Evolutionary conservation across 2,329 filamentous ascomycete genomes (phyloP).

Genomic region (Aspergillus piperis): DNA sequence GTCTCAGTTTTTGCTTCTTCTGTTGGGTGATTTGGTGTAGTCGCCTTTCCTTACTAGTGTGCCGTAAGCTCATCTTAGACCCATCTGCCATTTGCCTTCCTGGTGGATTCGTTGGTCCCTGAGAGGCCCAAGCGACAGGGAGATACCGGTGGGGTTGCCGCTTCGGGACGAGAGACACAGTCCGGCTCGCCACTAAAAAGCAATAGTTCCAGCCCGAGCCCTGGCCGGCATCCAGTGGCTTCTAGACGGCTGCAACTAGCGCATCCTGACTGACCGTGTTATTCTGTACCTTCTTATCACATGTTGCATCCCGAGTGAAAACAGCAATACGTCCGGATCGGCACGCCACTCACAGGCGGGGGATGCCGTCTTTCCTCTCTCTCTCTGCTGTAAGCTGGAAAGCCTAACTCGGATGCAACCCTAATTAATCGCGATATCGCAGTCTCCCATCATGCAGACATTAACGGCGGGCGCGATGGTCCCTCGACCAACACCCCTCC

Average conservation of each 20-base stretch:
- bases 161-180: too few relatives aligned
- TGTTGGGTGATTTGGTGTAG: neutral
- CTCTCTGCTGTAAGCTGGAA: too few relatives aligned
- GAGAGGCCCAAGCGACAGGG: too few relatives aligned
- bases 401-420: conserved; percentile 1
- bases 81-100: neutral
- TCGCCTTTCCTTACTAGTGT: too few relatives aligned
- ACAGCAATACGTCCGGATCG: neutral
- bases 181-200: too few relatives aligned
- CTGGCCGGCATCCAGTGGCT: too few relatives aligned
- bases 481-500: neutral
- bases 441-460: neutral
- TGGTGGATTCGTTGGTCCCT: too few relatives aligned
- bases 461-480: neutral
- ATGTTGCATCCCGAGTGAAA: neutral
- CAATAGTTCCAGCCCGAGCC: too few relatives aligned
- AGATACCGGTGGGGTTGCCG: too few relatives aligned
- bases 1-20: neutral
- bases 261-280: too few relatives aligned
- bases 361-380: neutral
- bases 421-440: conserved; percentile 4
- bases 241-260: too few relatives aligned
- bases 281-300: too few relatives aligned
- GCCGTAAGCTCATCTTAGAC: neutral
- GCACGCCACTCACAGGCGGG: neutral